phyloP scores from a whole-genome alignment of 345 rosid species.

The Excoecaria agallocha region DNA sequence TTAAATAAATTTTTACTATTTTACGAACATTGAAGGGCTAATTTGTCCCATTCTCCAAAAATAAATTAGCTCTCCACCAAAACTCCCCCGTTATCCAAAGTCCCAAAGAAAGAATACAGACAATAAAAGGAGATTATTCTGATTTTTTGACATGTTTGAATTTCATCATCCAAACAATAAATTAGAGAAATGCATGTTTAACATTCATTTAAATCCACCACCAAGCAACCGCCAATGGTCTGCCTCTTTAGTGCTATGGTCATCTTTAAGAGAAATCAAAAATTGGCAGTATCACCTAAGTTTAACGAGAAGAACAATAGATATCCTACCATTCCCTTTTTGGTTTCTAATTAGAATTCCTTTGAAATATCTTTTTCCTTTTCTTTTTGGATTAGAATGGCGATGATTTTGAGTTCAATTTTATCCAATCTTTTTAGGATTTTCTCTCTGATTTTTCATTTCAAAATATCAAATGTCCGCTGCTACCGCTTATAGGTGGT shows the following conservation, averaged over 20 bases:
- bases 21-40: too few species aligned
- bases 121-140: too few species aligned
- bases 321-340: neutral
- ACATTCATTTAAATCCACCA: neutral
- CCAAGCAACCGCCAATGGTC: conserved; percentile 1
- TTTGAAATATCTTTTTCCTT: neutral
- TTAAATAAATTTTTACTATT: too few species aligned
- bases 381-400: neutral
- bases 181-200: neutral
- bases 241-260: neutral
- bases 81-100: too few species aligned
- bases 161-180: neutral
- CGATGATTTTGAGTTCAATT: neutral
- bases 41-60: too few species aligned
- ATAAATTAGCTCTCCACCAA: too few species aligned
- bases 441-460: neutral
- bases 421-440: neutral
- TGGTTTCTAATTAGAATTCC: neutral
- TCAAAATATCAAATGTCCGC: conserved; percentile 34
- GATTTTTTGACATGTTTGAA: neutral
- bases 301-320: neutral
- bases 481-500: conserved; percentile 41
- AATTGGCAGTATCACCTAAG: neutral
- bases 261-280: neutral
- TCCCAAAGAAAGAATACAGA: too few species aligned